Conservation (phyloP, 1,284 basidiomycete species). For the Apiotrichum gracile region DNA sequence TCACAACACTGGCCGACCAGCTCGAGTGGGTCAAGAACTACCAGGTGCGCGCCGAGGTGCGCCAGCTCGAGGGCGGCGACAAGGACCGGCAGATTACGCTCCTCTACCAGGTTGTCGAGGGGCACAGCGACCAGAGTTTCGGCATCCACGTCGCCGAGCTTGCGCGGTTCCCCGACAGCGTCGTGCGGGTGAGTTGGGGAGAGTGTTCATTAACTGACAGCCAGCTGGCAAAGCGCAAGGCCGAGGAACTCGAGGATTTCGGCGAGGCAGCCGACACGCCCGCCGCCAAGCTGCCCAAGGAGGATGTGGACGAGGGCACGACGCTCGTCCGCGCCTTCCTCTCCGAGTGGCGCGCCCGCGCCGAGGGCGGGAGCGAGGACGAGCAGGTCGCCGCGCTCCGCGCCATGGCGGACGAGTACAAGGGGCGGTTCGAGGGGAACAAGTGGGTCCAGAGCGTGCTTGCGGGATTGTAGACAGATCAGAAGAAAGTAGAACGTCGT, state of each 20-base stretch:
- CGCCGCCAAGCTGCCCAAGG: slow-evolving; percentile 53
- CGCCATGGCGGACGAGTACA: slow-evolving; percentile 61
- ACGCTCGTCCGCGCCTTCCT: slow-evolving; percentile 75
- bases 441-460: slow-evolving; percentile 68
- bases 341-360: slow-evolving; percentile 59
- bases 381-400: slow-evolving; percentile 63
- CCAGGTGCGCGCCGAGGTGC: slow-evolving; percentile 92
- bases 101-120: slow-evolving; percentile 92
- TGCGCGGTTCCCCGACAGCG: slow-evolving; percentile 91
- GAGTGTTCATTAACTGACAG: neutral
- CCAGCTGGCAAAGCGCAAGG: slow-evolving; percentile 87
- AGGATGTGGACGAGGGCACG: slow-evolving; percentile 70
- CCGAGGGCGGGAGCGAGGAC: slow-evolving; percentile 49
- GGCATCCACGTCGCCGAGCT: slow-evolving; percentile 97
- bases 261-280: slow-evolving; percentile 47
- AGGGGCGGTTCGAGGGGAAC: slow-evolving; percentile 64
- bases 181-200: slow-evolving; percentile 64
- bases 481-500: no score
- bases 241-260: slow-evolving; percentile 94
- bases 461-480: slow-evolving; percentile 43
- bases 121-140: slow-evolving; percentile 91
- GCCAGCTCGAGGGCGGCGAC: slow-evolving; percentile 47
- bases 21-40: slow-evolving; percentile 84
- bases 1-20: slow-evolving; percentile 84
- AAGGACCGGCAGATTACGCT: slow-evolving; percentile 84